phyloP scores from a whole-genome alignment of 805 yeast genomes.

The Lipomyces orientalis region DNA sequence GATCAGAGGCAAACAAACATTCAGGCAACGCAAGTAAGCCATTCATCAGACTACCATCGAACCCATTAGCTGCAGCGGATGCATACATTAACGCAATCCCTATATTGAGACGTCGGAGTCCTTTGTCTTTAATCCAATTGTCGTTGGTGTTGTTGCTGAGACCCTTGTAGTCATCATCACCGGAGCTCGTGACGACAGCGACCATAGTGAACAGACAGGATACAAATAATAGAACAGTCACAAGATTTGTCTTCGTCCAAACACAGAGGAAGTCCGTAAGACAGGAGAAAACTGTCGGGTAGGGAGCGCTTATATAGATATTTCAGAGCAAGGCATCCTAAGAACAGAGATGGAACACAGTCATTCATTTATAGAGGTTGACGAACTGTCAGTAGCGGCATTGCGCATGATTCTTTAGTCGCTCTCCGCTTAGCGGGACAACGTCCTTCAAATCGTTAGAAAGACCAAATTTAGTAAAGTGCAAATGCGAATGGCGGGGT shows the following conservation, averaged over 20 bases:
- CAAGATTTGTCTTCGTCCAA: background rate
- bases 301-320: too few species aligned
- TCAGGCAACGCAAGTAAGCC: slow-evolving; percentile 9
- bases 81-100: slow-evolving; percentile 5
- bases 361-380: too few species aligned
- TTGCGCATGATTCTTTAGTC: too few species aligned
- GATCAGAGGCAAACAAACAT: background rate
- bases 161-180: background rate
- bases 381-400: too few species aligned
- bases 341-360: too few species aligned
- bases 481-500: too few species aligned
- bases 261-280: background rate
- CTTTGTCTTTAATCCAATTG: slow-evolving; percentile 8
- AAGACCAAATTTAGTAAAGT: too few species aligned
- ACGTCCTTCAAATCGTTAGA: too few species aligned
- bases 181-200: slow-evolving; percentile 1
- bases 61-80: slow-evolving; percentile 11
- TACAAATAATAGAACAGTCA: background rate
- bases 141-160: background rate
- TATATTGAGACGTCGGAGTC: slow-evolving; percentile 12
- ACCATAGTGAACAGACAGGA: background rate
- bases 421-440: too few species aligned
- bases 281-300: too few species aligned
- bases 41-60: slow-evolving; percentile 12
- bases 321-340: too few species aligned